Evolutionary conservation across 1,284 basidiomycete species (phyloP).

Genomic region (Cutaneotrichosporon mucoides): DNA sequence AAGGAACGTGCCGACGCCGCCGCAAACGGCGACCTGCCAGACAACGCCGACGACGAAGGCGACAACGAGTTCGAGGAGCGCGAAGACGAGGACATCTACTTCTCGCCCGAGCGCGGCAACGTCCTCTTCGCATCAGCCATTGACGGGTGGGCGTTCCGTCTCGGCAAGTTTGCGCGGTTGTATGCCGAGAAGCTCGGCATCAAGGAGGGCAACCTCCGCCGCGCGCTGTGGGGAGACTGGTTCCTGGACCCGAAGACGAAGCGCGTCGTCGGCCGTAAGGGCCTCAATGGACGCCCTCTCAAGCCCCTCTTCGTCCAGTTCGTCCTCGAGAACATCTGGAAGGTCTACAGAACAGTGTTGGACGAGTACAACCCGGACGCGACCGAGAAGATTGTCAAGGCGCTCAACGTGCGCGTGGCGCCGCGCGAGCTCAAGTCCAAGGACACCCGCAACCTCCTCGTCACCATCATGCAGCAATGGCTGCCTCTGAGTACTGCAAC

Average conservation of each 20-base stretch:
- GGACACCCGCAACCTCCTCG: constrained; percentile 77
- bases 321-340: constrained; percentile 95
- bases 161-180: constrained; percentile 88
- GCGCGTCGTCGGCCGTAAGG: constrained; percentile 84
- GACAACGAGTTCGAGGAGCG: constrained; percentile 73
- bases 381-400: constrained; percentile 79
- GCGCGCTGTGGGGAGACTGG: constrained; percentile 95
- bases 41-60: constrained; percentile 31
- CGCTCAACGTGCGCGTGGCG: constrained; percentile 77
- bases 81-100: constrained; percentile 97
- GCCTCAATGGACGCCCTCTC: constrained; percentile 71
- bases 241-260: constrained; percentile 97
- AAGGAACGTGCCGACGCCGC: constrained; percentile 63
- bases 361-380: constrained; percentile 77
- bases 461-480: constrained; percentile 92
- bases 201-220: constrained; percentile 78
- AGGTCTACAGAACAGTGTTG: constrained; percentile 83
- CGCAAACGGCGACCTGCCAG: constrained; percentile 37
- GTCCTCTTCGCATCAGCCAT: constrained; percentile 96
- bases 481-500: constrained; percentile 88
- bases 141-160: constrained; percentile 96
- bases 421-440: constrained; percentile 90
- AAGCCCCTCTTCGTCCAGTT: constrained; percentile 99
- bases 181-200: constrained; percentile 90
- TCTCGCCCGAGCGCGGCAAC: constrained; percentile 92